These are phyloP conservation scores for Paulownia fortunei DNA, from an alignment of 257 asterid species.

Conservation along the genomic window DNA sequence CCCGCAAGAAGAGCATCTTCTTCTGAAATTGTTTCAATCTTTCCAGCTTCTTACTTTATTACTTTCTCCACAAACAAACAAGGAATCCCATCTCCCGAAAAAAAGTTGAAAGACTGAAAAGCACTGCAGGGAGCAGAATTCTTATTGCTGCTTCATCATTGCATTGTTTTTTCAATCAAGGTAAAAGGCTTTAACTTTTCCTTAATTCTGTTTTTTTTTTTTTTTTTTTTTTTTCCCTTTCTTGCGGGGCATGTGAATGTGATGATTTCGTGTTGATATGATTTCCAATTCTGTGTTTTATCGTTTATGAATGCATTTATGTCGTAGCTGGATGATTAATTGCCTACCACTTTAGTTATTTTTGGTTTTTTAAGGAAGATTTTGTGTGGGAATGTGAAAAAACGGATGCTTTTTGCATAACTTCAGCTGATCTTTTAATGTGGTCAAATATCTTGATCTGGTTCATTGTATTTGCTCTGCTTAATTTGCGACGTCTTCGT, in stretches of 20 bases:
- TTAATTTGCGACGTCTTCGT: neutral
- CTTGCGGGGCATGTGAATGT: neutral
- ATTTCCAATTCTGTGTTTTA: neutral
- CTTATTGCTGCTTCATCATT: constrained; percentile 16
- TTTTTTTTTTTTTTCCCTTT: neutral
- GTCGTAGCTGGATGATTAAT: constrained; percentile 13
- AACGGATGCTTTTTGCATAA: constrained; percentile 6
- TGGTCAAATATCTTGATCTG: constrained; percentile 18
- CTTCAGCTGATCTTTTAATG: constrained; percentile 3
- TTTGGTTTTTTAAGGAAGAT: constrained; percentile 5
- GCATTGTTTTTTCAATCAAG: constrained; percentile 33
- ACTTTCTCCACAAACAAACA: constrained; percentile 24
- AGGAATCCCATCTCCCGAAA: constrained; percentile 40
- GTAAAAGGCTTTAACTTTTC: constrained; percentile 19
- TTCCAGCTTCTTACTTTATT: constrained; percentile 11
- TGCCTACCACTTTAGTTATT: constrained; percentile 3
- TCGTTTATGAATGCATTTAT: constrained; percentile 22
- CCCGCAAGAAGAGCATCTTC: constrained; percentile 10
- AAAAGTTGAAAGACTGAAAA: neutral
- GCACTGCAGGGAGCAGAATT: constrained; percentile 22
- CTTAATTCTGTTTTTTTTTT: neutral
- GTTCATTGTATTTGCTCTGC: neutral
- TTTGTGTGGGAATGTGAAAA: neutral
- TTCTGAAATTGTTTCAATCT: constrained; percentile 20
- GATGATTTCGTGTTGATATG: constrained; percentile 35